Conservation (phyloP, 2,329 filamentous ascomycete species). For the Thielaviopsis euricoi region DNA sequence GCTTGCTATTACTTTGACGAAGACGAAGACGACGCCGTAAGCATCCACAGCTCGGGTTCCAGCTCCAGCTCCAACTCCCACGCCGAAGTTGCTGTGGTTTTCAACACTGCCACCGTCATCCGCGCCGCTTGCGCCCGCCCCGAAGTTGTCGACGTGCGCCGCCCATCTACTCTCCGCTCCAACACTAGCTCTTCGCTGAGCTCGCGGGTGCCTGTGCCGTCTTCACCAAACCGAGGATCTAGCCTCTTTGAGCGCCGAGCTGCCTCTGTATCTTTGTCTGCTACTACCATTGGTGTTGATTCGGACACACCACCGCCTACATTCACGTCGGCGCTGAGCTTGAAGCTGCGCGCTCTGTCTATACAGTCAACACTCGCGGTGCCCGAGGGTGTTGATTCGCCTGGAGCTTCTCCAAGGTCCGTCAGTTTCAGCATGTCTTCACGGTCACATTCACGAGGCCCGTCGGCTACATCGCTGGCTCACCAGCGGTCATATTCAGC, state of each 20-base stretch:
- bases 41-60: conserved; percentile 1
- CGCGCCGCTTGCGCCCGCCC: conserved; percentile 7
- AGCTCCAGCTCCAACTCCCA: background rate
- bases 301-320: background rate
- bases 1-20: background rate
- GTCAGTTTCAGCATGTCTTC: background rate
- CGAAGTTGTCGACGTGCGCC: conserved; percentile 10
- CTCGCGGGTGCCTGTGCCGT: background rate
- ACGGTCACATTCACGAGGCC: background rate
- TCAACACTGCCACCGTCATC: conserved; percentile 6
- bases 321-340: background rate
- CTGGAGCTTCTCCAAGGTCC: no score
- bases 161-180: background rate
- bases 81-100: background rate
- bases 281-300: no score
- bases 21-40: conserved; percentile 2
- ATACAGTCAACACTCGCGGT: background rate
- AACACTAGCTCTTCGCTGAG: background rate
- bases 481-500: background rate
- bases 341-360: background rate
- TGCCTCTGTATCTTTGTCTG: background rate
- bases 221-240: background rate
- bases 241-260: background rate
- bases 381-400: background rate
- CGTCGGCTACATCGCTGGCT: background rate